Conservation (phyloP, 805 yeast species). For the Spathaspora passalidarum region DNA sequence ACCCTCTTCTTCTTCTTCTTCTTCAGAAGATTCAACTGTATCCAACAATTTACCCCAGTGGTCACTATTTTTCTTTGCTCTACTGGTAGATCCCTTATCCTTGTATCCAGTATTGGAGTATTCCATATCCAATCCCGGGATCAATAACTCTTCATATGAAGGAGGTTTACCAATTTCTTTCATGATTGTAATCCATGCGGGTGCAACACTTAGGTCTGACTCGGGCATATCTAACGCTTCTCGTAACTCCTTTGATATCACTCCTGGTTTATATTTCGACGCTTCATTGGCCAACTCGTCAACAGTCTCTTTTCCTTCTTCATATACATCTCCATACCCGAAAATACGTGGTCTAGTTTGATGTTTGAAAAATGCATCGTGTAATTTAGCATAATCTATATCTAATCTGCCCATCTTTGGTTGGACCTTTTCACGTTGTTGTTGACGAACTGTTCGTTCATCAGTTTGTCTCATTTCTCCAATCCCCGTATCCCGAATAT, state of each 20-base stretch:
- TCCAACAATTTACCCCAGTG: conserved; percentile 37
- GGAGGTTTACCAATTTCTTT: conserved; percentile 78
- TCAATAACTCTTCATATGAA: conserved; percentile 60
- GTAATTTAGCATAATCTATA: conserved; percentile 75
- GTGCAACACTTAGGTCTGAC: conserved; percentile 41
- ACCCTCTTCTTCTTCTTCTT: conserved; percentile 41
- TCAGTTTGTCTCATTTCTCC: conserved; percentile 75
- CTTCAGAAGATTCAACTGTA: conserved; percentile 23
- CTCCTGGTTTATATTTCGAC: conserved; percentile 60
- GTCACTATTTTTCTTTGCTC: conserved; percentile 8
- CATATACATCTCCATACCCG: conserved; percentile 72
- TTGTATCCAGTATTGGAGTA: conserved; percentile 36
- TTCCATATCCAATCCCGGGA: conserved; percentile 46
- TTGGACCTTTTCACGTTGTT: conserved; percentile 79
- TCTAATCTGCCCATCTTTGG: conserved; percentile 86
- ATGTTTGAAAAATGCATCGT: conserved; percentile 82
- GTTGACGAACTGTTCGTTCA: conserved; percentile 61
- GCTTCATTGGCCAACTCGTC: conserved; percentile 38
- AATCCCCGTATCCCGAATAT: conserved; percentile 80
- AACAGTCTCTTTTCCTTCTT: conserved; percentile 64
- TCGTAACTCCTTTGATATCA: conserved; percentile 56
- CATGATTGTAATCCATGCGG: conserved; percentile 82
- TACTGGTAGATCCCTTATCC: conserved; percentile 12
- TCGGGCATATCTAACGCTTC: conserved; percentile 67
- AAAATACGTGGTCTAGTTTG: conserved; percentile 72